Evolutionary conservation across 1,139 yeast genomes (phyloP).

Genomic region (Candida sp.): DNA sequence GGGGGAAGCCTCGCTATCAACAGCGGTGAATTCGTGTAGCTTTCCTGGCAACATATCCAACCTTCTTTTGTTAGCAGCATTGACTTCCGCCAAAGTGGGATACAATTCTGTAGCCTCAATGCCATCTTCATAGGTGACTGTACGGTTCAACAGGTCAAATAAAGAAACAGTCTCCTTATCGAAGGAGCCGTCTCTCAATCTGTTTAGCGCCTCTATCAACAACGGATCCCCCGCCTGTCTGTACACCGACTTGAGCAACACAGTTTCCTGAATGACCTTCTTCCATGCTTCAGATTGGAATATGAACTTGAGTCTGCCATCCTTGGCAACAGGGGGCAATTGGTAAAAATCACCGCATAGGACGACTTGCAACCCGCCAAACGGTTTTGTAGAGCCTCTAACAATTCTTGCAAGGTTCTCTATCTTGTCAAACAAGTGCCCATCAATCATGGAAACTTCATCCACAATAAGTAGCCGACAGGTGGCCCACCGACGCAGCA

Average conservation of each 20-base stretch:
- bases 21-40: conserved; percentile 1
- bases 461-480: conserved; percentile 74
- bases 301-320: conserved; percentile 47
- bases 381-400: conserved; percentile 51
- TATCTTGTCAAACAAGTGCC: conserved; percentile 64
- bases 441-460: conserved; percentile 86
- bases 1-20: conserved; percentile 14
- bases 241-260: conserved; percentile 66
- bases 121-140: conserved; percentile 68
- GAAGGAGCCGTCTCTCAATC: conserved; percentile 69
- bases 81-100: conserved; percentile 79
- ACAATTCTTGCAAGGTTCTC: conserved; percentile 61
- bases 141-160: conserved; percentile 55
- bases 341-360: conserved; percentile 88
- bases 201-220: conserved; percentile 75
- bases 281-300: conserved; percentile 66
- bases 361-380: conserved; percentile 84
- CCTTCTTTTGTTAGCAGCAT: conserved; percentile 62
- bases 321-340: conserved; percentile 74
- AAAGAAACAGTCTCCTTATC: conserved; percentile 45
- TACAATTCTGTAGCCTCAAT: conserved; percentile 82
- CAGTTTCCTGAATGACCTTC: conserved; percentile 54
- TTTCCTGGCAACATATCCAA: conserved; percentile 24
- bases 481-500: conserved; percentile 58
- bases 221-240: conserved; percentile 74